Evolutionary conservation across 2,329 filamentous ascomycete genomes (phyloP), one percentile per base, ranked within the genome.

Genomic region (Tolypocladium nubicola): DNA sequence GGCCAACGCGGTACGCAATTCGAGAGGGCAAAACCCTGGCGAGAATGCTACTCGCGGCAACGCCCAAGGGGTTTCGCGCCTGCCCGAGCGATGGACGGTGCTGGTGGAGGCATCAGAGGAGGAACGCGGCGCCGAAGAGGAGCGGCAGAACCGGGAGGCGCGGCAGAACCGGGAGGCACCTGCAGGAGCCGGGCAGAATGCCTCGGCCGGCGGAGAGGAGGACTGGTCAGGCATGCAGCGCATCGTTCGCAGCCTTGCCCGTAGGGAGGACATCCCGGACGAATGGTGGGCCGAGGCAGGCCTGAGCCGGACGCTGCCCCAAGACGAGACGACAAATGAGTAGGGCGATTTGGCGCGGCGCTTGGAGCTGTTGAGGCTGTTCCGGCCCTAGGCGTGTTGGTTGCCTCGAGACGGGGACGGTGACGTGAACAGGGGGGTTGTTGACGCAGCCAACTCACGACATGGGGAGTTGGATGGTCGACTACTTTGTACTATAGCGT

Each of bases 261-360:
- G 82, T 21, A 77, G 88, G 30, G 82, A 89, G 66, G 88, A 92
- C 64, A 87, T 94, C 56, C 87, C 89, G 0, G 89, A 94, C 60
- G 85, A 90, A 61, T 92, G 87, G 84, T 95, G 90, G 90, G 82
- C 83, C 58, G 80, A 83, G 65, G 85, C 80, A 58, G 87, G 87
- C 47, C 77, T 89, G 61, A 85, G 78, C 65, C 81, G 85, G 61
- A 85, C 78, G 16, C 71, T 83, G 56, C 66, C 67, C 40, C 67
- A 63, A 53, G 68, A 68, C 45, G 68, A 63, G 56, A 61, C 57
- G 55, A 47, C 52, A 30, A 53, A 45, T 49, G 52, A 50, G 35
- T 57, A 57, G 56, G 30, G 41, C 33, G 30, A 45, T 47, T 55
- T 55, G 53, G 8, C 40, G 30, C 53, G 33, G 19, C 39, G 39